Evolutionary conservation across 495 filamentous ascomycete genomes (phyloP), one percentile per base, ranked within the genome.

Genomic region (Hypoxylon fuscum): DNA sequence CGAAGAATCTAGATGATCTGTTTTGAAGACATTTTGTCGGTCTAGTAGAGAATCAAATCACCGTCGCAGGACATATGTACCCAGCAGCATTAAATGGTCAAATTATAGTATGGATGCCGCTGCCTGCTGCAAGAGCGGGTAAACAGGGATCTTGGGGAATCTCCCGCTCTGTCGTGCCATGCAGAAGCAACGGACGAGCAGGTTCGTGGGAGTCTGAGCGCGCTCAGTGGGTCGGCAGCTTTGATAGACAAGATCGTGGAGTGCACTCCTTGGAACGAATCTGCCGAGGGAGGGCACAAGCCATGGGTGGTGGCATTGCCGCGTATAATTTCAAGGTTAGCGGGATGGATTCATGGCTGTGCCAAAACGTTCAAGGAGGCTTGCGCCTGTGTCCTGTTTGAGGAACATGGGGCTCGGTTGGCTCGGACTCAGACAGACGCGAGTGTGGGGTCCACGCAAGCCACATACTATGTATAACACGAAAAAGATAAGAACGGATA

Each of bases 81-180:
- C 20, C 31, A 51, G n/a, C 3, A 40, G 37, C 9, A 14, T 3
- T 14, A 40, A 51, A 9, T 47, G 50, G 41, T 43, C 57, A 37
- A 17, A 15, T 49, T 54, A n/a, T n/a, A n/a, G n/a, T 64, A 54
- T 62, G 63, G 63, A 53, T 64, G 64, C n/a, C 49, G 32, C 49
- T 35, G 38, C 25, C 37, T 31, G 44, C 69, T 72, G 69, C 69
- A 72, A 72, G 63, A 69, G 69, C 69, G 69, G 69, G 69, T 72
- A 72, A 66, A 62, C 65, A 68, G 66, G 69, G 62, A 59, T 72
- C 64, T 8, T 68, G 65, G 66, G 67, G 67, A 60, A 63, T 70
- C 68, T 68, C 67, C 69, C 69, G 67, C 60, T 59, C 69, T 70
- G 69, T 65, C 48, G 66, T 72, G 69, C 50, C 58, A 69, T 69